Base-by-base conservation (phyloP, 2,329 filamentous ascomycete species). In the Ophiocordyceps sinensis region DNA sequence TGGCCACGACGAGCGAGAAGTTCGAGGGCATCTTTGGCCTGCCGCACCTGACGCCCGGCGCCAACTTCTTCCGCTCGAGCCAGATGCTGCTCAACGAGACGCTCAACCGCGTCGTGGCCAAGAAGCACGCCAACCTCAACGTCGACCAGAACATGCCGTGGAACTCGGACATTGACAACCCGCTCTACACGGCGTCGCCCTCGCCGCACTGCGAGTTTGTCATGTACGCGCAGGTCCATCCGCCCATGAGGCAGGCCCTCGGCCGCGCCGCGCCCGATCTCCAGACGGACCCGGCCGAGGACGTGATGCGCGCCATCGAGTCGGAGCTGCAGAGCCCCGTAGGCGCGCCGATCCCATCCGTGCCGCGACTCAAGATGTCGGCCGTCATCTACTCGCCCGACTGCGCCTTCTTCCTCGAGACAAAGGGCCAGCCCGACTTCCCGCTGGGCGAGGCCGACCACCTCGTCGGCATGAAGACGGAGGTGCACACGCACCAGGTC, bases 1-100 rank as follows among this genome's bases (percentile, higher is more conserved):
- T 96, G 55, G 85, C 82, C 2, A 95, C 89, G 1, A 89, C 87
- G 38, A 95, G 87, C 59, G 84, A 94, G 55, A 95, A 94, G 65
- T 91, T 91, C 53, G 77, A 82, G n/a, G 88, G 91, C 36, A 80
- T 96, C 42, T 94, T 94, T 57, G 83, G 80, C 3, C 65, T 96
- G 37, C 88, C 91, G 23, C 87, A 96, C 59, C 71, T 98, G 40
- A 70, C 83, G 1, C 72, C 85, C 0, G 60, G 65, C 17, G 55
- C 64, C 4, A 66, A 74, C 38, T 77, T 71, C 53, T 77, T 76
- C 56, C 57, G 63, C 53, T 69, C 73, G 45, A 69, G 77, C 63
- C 58, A 80, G 53, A 65, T 66, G 39, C 64, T 94, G 14, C 67
- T 96, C 30, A 84, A 89, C 51, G 68, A 73, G 47, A 88, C 84